phyloP scores from a whole-genome alignment of 345 rosid species.

The Eucalyptus erythrocorys region DNA sequence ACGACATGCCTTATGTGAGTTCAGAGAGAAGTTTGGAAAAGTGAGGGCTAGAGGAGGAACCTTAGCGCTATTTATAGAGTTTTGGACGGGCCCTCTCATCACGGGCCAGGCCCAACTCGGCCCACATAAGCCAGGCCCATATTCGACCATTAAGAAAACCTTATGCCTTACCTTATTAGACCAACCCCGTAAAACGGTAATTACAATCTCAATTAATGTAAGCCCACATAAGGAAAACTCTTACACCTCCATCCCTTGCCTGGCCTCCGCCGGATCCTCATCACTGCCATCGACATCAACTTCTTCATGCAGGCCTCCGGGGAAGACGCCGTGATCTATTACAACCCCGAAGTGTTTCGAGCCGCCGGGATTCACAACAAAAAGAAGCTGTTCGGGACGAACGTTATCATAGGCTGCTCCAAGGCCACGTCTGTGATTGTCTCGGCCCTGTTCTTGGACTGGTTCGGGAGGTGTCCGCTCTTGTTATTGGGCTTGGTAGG shows the following conservation, averaged over 20 bases:
- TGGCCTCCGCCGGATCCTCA: conserved; percentile 21
- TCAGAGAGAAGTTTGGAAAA: too few relatives aligned
- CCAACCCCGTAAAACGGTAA: too few relatives aligned
- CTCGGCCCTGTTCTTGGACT: conserved; percentile 35
- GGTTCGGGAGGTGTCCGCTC: conserved; percentile 32
- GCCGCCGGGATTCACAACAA: conserved; percentile 20
- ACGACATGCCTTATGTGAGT: too few relatives aligned
- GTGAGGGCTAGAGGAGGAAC: too few relatives aligned
- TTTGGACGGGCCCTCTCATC: too few relatives aligned
- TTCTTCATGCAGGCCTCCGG: conserved; percentile 73
- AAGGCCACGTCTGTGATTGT: conserved; percentile 25
- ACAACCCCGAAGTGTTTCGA: conserved; percentile 42
- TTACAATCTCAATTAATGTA: too few relatives aligned
- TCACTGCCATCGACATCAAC: conserved; percentile 38
- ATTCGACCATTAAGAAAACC: too few relatives aligned
- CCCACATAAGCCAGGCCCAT: too few relatives aligned
- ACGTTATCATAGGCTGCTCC: conserved; percentile 33
- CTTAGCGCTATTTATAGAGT: too few relatives aligned
- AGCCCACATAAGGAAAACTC: too few relatives aligned
- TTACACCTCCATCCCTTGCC: conserved; percentile 21
- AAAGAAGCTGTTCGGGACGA: conserved; percentile 25
- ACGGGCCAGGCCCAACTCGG: too few relatives aligned
- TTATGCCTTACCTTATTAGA: too few relatives aligned
- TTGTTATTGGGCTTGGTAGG: not conserved
- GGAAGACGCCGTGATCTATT: conserved; percentile 40